Evolutionary conservation across 352 stramenopile species (phyloP).

Genomic region (Thraustochytrium sp.): DNA sequence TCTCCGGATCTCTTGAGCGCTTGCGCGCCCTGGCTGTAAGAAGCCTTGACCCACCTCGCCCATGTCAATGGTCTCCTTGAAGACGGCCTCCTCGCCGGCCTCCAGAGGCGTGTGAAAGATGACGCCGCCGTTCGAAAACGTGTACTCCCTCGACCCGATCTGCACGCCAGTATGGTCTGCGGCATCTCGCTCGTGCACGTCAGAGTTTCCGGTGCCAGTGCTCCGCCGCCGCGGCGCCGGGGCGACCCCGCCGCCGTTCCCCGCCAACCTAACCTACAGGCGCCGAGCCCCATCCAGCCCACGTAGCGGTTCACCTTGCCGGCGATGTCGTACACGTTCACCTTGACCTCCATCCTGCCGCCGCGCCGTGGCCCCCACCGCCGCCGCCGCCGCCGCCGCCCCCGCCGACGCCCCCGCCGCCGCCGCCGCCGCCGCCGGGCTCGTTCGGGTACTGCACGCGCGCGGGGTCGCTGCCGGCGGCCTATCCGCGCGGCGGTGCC

Average conservation of each 20-base stretch:
- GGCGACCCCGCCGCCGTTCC: too few relatives aligned
- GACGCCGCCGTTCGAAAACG: slow-evolving; percentile 31
- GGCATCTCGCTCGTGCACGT: background rate
- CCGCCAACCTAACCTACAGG: background rate
- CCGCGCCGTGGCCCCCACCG: background rate
- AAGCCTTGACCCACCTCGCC: slow-evolving; percentile 5
- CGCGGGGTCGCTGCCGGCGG: too few relatives aligned
- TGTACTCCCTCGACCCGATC: slow-evolving; percentile 28
- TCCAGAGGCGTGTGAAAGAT: slow-evolving; percentile 19
- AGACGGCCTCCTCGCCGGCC: slow-evolving; percentile 7
- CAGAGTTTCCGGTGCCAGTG: too few relatives aligned
- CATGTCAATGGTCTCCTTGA: slow-evolving; percentile 27
- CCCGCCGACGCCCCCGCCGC: background rate
- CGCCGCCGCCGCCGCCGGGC: background rate
- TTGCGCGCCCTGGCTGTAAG: too few relatives aligned
- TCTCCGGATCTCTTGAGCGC: too few relatives aligned
- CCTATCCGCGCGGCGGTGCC: too few relatives aligned
- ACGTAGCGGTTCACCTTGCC: slow-evolving; percentile 4
- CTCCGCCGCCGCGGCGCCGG: too few relatives aligned
- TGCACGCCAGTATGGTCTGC: slow-evolving; percentile 36
- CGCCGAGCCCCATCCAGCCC: slow-evolving; percentile 28
- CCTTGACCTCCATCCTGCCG: slow-evolving; percentile 31
- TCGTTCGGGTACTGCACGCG: too few relatives aligned
- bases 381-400: background rate
- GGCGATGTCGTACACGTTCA: slow-evolving; percentile 40